Evolutionary conservation across 2,329 filamentous ascomycete species (phyloP).

Genomic region (Calonectria henricotiae): DNA sequence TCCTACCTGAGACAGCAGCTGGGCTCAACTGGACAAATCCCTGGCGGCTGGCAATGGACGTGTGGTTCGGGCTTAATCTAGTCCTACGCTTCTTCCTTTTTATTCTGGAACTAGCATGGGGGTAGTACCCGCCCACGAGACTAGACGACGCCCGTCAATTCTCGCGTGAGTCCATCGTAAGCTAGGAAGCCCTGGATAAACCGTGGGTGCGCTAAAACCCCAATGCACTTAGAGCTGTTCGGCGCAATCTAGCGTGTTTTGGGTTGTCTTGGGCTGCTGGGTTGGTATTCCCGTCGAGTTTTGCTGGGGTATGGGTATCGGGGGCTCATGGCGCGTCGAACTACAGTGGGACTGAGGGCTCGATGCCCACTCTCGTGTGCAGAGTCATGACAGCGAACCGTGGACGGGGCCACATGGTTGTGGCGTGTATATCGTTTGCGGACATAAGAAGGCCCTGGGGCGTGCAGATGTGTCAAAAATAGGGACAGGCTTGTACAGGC

Average conservation of each 20-base stretch:
- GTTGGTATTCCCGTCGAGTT: neutral
- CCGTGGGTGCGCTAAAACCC: slow-evolving; percentile 9
- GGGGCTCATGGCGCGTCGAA: neutral
- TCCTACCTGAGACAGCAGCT: slow-evolving; percentile 29
- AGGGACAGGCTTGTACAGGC: neutral
- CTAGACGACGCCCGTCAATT: slow-evolving; percentile 12
- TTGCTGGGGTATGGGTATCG: slow-evolving; percentile 9
- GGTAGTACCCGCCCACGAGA: neutral
- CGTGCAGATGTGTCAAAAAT: neutral
- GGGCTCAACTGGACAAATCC: slow-evolving; percentile 5
- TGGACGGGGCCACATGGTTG: neutral
- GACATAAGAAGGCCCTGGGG: neutral
- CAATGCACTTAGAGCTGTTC: neutral
- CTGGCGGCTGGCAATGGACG: slow-evolving; percentile 5
- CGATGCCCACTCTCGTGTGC: neutral
- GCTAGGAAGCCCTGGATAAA: slow-evolving; percentile 24
- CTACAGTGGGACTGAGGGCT: neutral
- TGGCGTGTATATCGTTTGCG: neutral
- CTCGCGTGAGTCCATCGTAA: neutral
- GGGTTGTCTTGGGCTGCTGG: neutral
- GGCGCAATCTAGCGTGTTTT: slow-evolving; percentile 15
- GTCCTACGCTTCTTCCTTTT: neutral
- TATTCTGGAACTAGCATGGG: neutral
- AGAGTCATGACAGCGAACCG: slow-evolving; percentile 1
- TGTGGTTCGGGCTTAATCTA: slow-evolving; percentile 2